A percentile compares a stretch with the other conserved stretches of the same genome.
These are phyloP conservation scores for Leccinum subgranulosum DNA, from an alignment of 768 basidiomycete species.

Conservation along the genomic window DNA sequence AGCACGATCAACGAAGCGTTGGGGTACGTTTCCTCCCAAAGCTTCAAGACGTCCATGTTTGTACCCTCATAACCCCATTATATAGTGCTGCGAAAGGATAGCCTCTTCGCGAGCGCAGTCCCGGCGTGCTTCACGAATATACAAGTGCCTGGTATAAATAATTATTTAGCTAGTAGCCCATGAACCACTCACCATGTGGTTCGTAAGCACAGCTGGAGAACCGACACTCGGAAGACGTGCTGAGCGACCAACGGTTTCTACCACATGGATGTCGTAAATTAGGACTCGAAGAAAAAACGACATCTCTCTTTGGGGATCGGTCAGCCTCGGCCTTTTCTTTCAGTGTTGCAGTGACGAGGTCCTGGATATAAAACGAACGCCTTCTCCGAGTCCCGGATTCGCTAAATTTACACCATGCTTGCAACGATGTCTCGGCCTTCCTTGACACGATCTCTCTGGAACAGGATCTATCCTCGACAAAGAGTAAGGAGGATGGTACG, in stretches of 20 bases:
- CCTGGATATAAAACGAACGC: slow-evolving; percentile 70
- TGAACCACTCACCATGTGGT: slow-evolving; percentile 76
- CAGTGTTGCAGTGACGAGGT: slow-evolving; percentile 69
- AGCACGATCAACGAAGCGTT: slow-evolving; percentile 65
- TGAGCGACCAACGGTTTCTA: too few species aligned
- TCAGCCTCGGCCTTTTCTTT: slow-evolving; percentile 48
- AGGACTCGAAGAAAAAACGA: slow-evolving; percentile 19
- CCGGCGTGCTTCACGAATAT: too few species aligned
- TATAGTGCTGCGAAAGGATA: slow-evolving; percentile 51
- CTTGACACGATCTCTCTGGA: slow-evolving; percentile 62
- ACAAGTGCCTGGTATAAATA: too few species aligned
- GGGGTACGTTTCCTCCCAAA: slow-evolving; percentile 81
- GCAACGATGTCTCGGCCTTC: slow-evolving; percentile 51
- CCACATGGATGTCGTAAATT: too few species aligned
- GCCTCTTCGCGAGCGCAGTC: too few species aligned
- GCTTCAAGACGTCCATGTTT: slow-evolving; percentile 71
- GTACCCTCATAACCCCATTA: slow-evolving; percentile 68
- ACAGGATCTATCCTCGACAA: neutral
- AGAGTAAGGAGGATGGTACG: slow-evolving; percentile 1
- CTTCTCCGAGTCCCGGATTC: slow-evolving; percentile 88
- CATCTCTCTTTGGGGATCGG: slow-evolving; percentile 39
- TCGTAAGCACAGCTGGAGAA: neutral
- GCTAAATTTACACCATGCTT: slow-evolving; percentile 66
- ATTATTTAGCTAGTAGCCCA: slow-evolving; percentile 43
- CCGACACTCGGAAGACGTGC: too few species aligned